Evolutionary conservation across 768 basidiomycete genomes (phyloP).

Genomic region (Strobilomyces dryophilus): DNA sequence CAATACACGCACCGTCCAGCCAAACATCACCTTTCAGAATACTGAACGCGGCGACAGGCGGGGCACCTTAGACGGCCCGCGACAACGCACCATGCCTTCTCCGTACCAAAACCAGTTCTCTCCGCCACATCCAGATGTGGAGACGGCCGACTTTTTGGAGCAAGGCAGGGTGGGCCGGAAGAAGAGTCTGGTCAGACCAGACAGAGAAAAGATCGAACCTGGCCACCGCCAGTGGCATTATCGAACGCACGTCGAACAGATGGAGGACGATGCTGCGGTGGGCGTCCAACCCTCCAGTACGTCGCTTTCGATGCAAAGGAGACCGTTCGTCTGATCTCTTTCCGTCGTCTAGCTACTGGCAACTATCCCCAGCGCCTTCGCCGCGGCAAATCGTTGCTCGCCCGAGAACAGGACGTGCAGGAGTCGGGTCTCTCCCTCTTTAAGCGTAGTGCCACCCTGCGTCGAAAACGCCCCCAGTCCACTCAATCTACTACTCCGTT

Average conservation of each 20-base stretch:
- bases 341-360: conserved; percentile 56
- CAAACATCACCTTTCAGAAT: conserved; percentile 66
- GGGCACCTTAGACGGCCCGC: conserved; percentile 51
- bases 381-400: conserved; percentile 87
- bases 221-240: conserved; percentile 95
- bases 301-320: conserved; percentile 30
- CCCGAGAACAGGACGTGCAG: conserved; percentile 83
- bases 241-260: conserved; percentile 75
- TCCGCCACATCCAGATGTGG: conserved; percentile 35
- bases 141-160: conserved; percentile 37
- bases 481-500: conserved; percentile 37
- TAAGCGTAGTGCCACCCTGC: conserved; percentile 77
- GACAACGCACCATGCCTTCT: conserved; percentile 42
- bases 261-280: conserved; percentile 66
- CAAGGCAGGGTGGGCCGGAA: conserved; percentile 64
- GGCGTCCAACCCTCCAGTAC: conserved; percentile 80
- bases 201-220: conserved; percentile 95
- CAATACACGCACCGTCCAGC: conserved; percentile 16
- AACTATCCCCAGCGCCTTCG: conserved; percentile 68
- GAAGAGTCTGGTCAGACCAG: conserved; percentile 89
- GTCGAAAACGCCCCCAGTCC: conserved; percentile 57
- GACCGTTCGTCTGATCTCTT: conserved; percentile 3
- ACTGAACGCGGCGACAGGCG: conserved; percentile 67
- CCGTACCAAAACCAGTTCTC: conserved; percentile 44
- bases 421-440: conserved; percentile 93